Conservation (phyloP, 1,284 basidiomycete species). For the Puccinia brachypodii region DNA sequence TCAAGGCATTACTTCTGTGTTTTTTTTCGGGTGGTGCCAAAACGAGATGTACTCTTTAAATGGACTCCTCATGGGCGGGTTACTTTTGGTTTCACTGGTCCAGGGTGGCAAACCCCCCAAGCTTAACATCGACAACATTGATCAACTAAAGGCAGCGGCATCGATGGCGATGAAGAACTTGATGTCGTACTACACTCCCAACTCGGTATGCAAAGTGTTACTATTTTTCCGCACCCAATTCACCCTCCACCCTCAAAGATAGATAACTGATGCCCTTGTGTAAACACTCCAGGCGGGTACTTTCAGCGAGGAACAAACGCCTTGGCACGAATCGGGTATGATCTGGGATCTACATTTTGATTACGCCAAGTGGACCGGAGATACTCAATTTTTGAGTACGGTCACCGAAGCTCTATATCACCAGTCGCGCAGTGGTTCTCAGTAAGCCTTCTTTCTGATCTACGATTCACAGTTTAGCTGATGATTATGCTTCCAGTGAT, state of each 20-base stretch:
- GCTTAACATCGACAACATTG: constrained; percentile 10
- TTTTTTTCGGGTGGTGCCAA: background rate
- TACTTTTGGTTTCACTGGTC: background rate
- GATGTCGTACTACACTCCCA: constrained; percentile 20
- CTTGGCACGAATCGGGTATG: constrained; percentile 48
- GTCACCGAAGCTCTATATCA: constrained; percentile 27
- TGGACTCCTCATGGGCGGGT: background rate
- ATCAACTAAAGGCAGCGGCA: constrained; percentile 4
- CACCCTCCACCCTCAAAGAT: background rate
- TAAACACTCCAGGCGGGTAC: background rate
- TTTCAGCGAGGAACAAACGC: constrained; percentile 16
- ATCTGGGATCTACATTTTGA: constrained; percentile 34
- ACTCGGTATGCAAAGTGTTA: constrained; percentile 8
- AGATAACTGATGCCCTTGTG: background rate
- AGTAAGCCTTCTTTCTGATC: constrained; percentile 2
- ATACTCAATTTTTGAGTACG: constrained; percentile 14
- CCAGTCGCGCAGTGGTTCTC: constrained; percentile 3
- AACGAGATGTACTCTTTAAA: background rate
- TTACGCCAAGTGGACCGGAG: constrained; percentile 39
- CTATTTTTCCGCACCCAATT: too few species aligned
- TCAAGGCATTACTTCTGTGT: background rate
- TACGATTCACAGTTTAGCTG: background rate
- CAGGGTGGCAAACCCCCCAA: constrained; percentile 16
- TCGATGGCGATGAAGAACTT: constrained; percentile 36
- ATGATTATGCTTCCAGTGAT: constrained; percentile 10